Percentiles rank a stretch among this genome's conserved stretches.
Evolutionary conservation across 1,139 yeast species (phyloP).

Genomic region (Candida sanyaensis): DNA sequence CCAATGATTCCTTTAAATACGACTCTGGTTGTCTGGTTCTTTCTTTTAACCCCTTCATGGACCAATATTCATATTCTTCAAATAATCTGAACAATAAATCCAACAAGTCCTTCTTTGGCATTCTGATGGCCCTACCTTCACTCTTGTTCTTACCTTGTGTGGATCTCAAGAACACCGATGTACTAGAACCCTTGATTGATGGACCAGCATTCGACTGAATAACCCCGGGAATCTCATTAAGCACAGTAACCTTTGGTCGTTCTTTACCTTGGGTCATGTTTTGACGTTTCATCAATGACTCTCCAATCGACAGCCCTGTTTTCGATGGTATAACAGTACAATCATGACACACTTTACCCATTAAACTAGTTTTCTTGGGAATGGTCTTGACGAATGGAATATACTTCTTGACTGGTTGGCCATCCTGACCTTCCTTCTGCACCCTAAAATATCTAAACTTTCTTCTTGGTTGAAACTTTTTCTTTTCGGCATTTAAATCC

Average conservation of each 20-base stretch:
- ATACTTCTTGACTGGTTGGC: slow-evolving; percentile 39
- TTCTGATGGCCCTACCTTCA: slow-evolving; percentile 92
- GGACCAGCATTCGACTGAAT: slow-evolving; percentile 85
- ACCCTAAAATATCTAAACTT: slow-evolving; percentile 32
- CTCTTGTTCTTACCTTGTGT: slow-evolving; percentile 32
- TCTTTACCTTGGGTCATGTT: slow-evolving; percentile 42
- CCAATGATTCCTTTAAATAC: slow-evolving; percentile 86
- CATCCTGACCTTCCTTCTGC: slow-evolving; percentile 22
- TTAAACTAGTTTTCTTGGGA: slow-evolving; percentile 81
- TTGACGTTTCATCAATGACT: slow-evolving; percentile 48
- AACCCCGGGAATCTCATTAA: slow-evolving; percentile 86
- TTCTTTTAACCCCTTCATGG: slow-evolving; percentile 90
- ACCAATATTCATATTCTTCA: slow-evolving; percentile 97
- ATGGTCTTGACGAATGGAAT: slow-evolving; percentile 78
- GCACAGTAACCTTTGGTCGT: slow-evolving; percentile 74
- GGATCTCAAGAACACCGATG: slow-evolving; percentile 59
- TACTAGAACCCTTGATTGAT: slow-evolving; percentile 66
- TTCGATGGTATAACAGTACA: slow-evolving; percentile 84
- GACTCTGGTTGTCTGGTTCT: slow-evolving; percentile 96
- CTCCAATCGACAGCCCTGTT: slow-evolving; percentile 67
- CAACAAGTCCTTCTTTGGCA: slow-evolving; percentile 90
- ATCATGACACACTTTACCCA: slow-evolving; percentile 91
- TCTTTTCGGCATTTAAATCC: slow-evolving; percentile 31
- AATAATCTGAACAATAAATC: slow-evolving; percentile 85
- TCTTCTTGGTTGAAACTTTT: slow-evolving; percentile 23